A percentile compares a stretch with the other conserved stretches of the same genome.
These are phyloP conservation scores for Clarkia xantiana DNA, from an alignment of 345 rosid genomes.

Conservation along the genomic window DNA sequence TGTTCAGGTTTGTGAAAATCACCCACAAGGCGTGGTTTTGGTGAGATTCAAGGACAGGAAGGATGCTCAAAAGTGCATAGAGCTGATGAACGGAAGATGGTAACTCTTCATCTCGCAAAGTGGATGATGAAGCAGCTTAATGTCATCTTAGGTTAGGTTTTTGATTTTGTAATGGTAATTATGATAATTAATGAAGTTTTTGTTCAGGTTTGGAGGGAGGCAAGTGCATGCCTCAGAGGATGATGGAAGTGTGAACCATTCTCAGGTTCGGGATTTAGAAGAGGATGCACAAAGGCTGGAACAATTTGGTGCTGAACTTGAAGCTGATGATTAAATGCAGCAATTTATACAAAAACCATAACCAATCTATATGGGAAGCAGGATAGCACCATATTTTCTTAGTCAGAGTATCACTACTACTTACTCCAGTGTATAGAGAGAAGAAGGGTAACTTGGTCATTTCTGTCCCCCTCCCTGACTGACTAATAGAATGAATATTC, in stretches of 20 bases:
- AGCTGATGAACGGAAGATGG: constrained; percentile 94
- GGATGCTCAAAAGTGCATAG: constrained; percentile 81
- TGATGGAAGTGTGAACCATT: constrained; percentile 72
- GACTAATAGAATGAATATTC: no score
- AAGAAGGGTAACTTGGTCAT: no score
- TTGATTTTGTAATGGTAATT: no score
- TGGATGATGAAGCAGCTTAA: no score
- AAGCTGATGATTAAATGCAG: constrained; percentile 35
- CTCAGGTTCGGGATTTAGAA: constrained; percentile 45
- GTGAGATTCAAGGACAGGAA: constrained; percentile 73
- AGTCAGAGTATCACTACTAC: no score
- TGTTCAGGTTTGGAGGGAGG: constrained; percentile 71
- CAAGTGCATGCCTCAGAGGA: constrained; percentile 74
- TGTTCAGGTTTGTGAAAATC: constrained; percentile 68
- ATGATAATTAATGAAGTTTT: background rate
- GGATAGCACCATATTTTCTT: no score
- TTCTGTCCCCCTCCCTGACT: no score
- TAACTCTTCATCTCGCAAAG: constrained; percentile 10
- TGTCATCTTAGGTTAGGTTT: no score
- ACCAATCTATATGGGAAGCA: no score
- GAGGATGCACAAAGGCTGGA: constrained; percentile 57
- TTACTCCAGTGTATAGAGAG: no score
- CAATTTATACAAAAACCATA: no score
- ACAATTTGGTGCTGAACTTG: constrained; percentile 86
- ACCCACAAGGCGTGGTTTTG: constrained; percentile 88